phyloP scores from a whole-genome alignment of 257 asterid species.

The Petunia secreta region DNA sequence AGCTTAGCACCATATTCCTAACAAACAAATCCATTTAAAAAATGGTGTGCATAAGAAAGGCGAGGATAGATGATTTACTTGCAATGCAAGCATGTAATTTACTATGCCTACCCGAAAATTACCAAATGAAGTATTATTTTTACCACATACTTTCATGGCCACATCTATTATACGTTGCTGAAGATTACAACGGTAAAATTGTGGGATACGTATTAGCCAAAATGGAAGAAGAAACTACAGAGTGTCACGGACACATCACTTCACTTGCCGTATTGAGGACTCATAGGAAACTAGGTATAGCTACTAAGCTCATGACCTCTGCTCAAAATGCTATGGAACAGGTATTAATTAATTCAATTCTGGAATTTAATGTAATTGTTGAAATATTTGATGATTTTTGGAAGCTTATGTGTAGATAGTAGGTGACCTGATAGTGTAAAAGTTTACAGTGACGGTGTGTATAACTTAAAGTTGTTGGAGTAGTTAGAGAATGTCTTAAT shows the following conservation, averaged over 20 bases:
- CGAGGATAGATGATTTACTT: constrained; percentile 84
- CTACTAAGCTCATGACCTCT: constrained; percentile 98
- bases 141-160: constrained; percentile 99
- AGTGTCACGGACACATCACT: constrained; percentile 98
- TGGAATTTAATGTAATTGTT: no score
- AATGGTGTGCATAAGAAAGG: constrained; percentile 98
- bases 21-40: neutral
- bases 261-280: constrained; percentile 98
- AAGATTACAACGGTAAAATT: constrained; percentile 94
- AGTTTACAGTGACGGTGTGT: no score
- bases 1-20: neutral
- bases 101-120: constrained; percentile 91
- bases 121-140: constrained; percentile 96
- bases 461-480: neutral
- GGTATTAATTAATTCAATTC: constrained; percentile 33
- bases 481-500: neutral
- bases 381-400: no score
- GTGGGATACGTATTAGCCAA: constrained; percentile 97
- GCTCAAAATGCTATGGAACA: constrained; percentile 99
- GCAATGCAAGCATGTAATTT: constrained; percentile 98
- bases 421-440: no score
- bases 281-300: constrained; percentile 92
- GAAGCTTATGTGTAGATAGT: no score
- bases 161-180: constrained; percentile 94
- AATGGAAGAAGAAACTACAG: constrained; percentile 95